A percentile compares a stretch with the other conserved stretches of the same genome.
Evolutionary conservation across 306 rosid genomes (phyloP).

Genomic region (Vigna trinervia): DNA sequence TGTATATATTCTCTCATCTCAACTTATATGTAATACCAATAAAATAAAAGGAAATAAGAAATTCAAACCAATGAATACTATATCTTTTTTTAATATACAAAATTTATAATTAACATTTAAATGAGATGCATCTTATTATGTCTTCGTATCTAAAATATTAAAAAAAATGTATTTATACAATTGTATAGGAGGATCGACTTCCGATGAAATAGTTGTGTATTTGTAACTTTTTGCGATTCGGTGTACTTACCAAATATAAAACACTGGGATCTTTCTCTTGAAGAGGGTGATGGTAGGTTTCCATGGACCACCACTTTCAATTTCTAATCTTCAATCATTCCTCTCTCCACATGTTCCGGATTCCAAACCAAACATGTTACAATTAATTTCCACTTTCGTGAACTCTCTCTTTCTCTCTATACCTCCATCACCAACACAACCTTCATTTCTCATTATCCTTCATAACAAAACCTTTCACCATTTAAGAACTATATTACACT

Average conservation of each 20-base stretch:
- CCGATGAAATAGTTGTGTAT: neutral
- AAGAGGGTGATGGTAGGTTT: constrained; percentile 31
- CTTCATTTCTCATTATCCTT: neutral
- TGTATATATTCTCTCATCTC: no score
- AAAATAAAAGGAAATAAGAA: no score
- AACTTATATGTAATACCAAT: no score
- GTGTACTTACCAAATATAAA: constrained; percentile 29
- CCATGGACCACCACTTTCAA: constrained; percentile 64
- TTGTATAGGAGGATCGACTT: no score
- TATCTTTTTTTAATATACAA: no score
- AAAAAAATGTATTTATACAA: no score
- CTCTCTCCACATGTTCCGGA: constrained; percentile 46
- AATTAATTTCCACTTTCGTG: constrained; percentile 20
- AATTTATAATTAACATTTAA: no score
- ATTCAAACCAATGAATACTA: no score
- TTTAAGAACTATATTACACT: no score
- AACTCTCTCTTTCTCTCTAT: constrained; percentile 12
- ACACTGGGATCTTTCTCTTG: constrained; percentile 13
- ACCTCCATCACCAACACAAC: neutral
- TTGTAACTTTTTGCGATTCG: neutral
- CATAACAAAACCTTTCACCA: neutral
- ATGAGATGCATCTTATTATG: no score
- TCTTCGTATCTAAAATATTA: no score
- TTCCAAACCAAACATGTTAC: constrained; percentile 30
- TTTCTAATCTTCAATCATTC: constrained; percentile 56